Base-by-base conservation (phyloP, 2,329 filamentous ascomycete species). In the Alternaria ethzedia region DNA sequence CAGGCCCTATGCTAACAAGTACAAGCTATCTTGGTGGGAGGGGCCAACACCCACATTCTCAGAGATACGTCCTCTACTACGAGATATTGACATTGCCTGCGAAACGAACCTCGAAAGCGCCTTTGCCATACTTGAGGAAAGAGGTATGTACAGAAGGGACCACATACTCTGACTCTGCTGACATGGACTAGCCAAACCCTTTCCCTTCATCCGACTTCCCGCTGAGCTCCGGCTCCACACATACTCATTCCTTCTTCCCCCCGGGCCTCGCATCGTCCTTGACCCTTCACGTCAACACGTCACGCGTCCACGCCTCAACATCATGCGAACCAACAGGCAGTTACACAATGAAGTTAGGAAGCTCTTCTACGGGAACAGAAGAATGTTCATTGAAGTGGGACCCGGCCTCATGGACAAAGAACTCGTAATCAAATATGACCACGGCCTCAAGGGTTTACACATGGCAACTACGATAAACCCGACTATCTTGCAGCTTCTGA, bases 141-240 rank as follows among this genome's bases (percentile, higher is more conserved):
- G 56, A 61, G 70, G 72, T 66, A 65, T 30, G 70, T 26, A 23
- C 6, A 10, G 11, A 21, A 25, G n/a, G 9, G 28, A 7, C 11
- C 30, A 20, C 10, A 23, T 23, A 15, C 13, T 28, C 20, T 26
- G 5, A 15, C 30, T 8, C 26, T 36, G 13, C 66, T 70, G 21
- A 73, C 32, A 25, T 7, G 11, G 1, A 3, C 9, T 46, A 74
- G 73, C 69, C 12, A 59, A 66, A 17, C 61, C 69, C 2, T 75
- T 75, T 41, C 62, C 71, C 3, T 70, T 76, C 58, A 63, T 73
- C 10, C 52, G 46, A 2, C 62, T 76, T 9, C 73, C 73, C 1
- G 61, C 70, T 23, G 73, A 76, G 54, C 66, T 76, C 10, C 68
- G 73, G 2, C 65, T 74, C 3, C 61, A 70, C 3, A 43, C 73